Evolutionary conservation across 2,329 filamentous ascomycete species (phyloP).

Genomic region (Canariomyces notabilis): DNA sequence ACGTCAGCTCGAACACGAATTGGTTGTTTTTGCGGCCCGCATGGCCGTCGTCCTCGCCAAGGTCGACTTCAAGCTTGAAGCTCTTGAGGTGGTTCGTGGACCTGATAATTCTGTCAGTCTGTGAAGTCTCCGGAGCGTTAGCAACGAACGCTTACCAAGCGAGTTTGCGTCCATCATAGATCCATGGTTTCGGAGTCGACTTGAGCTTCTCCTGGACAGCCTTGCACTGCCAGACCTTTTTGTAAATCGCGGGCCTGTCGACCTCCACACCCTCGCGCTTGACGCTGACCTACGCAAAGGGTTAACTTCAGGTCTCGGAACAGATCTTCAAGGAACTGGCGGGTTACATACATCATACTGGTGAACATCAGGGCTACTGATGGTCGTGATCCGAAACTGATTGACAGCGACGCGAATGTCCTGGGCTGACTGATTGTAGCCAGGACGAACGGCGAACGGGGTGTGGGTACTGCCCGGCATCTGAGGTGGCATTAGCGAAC

Average conservation of each 20-base stretch:
- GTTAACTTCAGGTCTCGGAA: not conserved
- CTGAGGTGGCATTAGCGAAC: constrained; percentile 17
- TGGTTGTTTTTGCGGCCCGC: constrained; percentile 37
- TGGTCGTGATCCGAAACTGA: constrained; percentile 62
- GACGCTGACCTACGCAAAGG: constrained; percentile 54
- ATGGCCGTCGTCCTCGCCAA: constrained; percentile 58
- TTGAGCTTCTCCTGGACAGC: constrained; percentile 52
- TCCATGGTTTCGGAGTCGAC: constrained; percentile 48
- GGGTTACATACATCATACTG: constrained; percentile 74
- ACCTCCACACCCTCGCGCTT: constrained; percentile 59
- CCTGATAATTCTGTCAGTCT: constrained; percentile 21
- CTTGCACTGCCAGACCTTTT: constrained; percentile 69
- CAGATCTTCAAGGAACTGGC: not conserved
- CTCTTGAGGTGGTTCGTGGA: constrained; percentile 38
- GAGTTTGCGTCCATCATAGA: constrained; percentile 79
- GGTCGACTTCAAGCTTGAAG: constrained; percentile 58
- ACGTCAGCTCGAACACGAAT: constrained; percentile 58
- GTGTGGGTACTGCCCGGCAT: constrained; percentile 25
- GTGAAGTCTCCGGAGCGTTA: not conserved
- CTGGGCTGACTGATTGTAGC: constrained; percentile 55
- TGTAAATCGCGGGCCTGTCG: constrained; percentile 59
- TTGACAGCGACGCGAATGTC: constrained; percentile 60
- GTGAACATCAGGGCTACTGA: constrained; percentile 59
- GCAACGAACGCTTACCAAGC: constrained; percentile 55
- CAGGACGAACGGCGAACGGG: constrained; percentile 44